phyloP scores from a whole-genome alignment of 495 filamentous ascomycete genomes.

The Tuber umbilicatum region DNA sequence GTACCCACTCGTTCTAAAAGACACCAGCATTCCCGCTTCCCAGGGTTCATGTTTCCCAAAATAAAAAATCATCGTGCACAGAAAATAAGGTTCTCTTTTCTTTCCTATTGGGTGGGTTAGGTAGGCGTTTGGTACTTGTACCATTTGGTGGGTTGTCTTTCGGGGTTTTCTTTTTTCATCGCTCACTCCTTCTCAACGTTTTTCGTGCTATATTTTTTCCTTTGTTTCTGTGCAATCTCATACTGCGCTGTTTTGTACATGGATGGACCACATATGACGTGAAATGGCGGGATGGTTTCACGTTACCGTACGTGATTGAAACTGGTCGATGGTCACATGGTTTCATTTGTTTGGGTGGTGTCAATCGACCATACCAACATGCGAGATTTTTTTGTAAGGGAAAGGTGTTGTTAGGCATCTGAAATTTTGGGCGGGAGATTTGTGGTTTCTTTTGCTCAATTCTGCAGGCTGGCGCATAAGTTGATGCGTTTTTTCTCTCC shows the following conservation, averaged over 20 bases:
- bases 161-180: conserved; percentile 10
- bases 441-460: conserved; percentile 26
- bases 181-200: conserved; percentile 4
- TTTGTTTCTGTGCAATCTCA: neutral
- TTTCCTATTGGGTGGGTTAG: conserved; percentile 14
- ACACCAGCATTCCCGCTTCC: neutral
- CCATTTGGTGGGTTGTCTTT: conserved; percentile 25
- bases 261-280: conserved; percentile 3
- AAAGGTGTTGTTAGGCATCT: conserved; percentile 16
- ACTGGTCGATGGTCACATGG: neutral
- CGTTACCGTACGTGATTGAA: neutral
- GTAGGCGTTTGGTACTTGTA: conserved; percentile 36
- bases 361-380: conserved; percentile 27
- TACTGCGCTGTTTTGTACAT: neutral
- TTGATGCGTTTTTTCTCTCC: conserved; percentile 19
- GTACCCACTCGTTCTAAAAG: conserved; percentile 10
- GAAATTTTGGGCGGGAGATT: conserved; percentile 36
- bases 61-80: neutral
- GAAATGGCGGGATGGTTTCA: conserved; percentile 2
- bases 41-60: neutral
- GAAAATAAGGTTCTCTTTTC: neutral
- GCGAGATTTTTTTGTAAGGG: conserved; percentile 17
- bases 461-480: conserved; percentile 23
- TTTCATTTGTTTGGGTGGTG: conserved; percentile 29
- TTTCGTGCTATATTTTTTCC: conserved; percentile 12